Percentiles rank a stretch among this genome's conserved stretches.
Evolutionary conservation across 331 rosid genomes (phyloP).

Genomic region (Cydonia oblonga): DNA sequence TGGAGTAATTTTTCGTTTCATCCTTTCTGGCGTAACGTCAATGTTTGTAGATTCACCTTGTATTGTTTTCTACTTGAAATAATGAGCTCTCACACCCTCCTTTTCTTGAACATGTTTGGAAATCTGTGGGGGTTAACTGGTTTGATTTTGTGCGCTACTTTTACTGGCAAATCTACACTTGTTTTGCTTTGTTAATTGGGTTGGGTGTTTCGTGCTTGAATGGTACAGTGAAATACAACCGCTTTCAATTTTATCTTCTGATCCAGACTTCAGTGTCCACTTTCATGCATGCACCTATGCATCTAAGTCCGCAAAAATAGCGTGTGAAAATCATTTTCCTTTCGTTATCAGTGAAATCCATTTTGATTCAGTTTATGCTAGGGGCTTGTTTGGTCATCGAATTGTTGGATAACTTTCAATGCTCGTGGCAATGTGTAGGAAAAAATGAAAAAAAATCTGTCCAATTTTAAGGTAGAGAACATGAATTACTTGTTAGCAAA

Average conservation of each 20-base stretch:
- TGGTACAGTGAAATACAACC: too few relatives aligned
- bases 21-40: neutral
- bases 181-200: neutral
- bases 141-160: neutral
- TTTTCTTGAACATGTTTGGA: neutral
- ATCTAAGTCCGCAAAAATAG: neutral
- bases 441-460: too few relatives aligned
- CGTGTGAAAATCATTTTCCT: neutral
- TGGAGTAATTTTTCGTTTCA: neutral
- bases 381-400: neutral
- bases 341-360: neutral
- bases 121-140: neutral
- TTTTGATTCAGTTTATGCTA: neutral
- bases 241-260: too few relatives aligned
- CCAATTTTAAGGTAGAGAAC: too few relatives aligned
- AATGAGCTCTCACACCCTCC: neutral
- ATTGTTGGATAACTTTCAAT: neutral
- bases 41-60: neutral
- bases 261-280: too few relatives aligned
- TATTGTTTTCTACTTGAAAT: slow-evolving; percentile 2
- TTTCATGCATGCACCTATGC: neutral
- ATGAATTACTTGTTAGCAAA: too few relatives aligned
- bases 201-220: neutral
- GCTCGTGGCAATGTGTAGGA: too few relatives aligned
- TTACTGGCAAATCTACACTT: neutral